Conservation (phyloP, 2,329 filamentous ascomycete species). For the Berkeleyomyces basicola region DNA sequence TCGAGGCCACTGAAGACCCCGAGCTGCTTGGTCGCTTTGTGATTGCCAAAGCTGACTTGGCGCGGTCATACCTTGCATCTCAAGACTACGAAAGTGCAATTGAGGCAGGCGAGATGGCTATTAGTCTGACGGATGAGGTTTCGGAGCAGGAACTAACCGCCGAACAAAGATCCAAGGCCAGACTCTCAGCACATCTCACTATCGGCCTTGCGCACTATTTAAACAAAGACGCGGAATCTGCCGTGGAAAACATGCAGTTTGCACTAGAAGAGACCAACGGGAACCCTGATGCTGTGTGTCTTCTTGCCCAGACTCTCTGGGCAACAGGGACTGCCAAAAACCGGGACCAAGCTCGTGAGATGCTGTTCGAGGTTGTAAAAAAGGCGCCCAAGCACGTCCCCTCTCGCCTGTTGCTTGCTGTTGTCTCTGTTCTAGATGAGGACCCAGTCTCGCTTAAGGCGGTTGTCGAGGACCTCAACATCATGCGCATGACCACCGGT, state of each 20-base stretch:
- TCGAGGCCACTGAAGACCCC: slow-evolving; percentile 66
- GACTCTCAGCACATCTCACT: slow-evolving; percentile 73
- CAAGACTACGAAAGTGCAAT: slow-evolving; percentile 50
- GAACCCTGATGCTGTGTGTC: slow-evolving; percentile 69
- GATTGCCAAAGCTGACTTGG: slow-evolving; percentile 71
- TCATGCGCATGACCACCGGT: slow-evolving; percentile 49
- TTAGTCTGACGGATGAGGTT: slow-evolving; percentile 62
- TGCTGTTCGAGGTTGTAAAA: slow-evolving; percentile 68
- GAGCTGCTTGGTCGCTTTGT: slow-evolving; percentile 60
- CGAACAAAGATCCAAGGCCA: slow-evolving; percentile 50
- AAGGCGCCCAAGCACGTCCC: slow-evolving; percentile 58
- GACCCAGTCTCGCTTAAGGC: slow-evolving; percentile 68
- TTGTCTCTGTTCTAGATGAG: slow-evolving; percentile 65
- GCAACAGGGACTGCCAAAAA: slow-evolving; percentile 64
- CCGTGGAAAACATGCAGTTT: slow-evolving; percentile 63
- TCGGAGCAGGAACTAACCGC: slow-evolving; percentile 47
- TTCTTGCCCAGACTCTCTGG: slow-evolving; percentile 86
- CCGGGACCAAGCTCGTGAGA: slow-evolving; percentile 56
- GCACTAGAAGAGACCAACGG: slow-evolving; percentile 61
- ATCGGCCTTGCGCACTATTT: slow-evolving; percentile 73
- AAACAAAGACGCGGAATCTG: slow-evolving; percentile 43
- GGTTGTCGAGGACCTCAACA: slow-evolving; percentile 60
- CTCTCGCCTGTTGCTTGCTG: slow-evolving; percentile 64
- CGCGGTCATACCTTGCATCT: slow-evolving; percentile 62
- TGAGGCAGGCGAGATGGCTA: slow-evolving; percentile 63